phyloP scores from a whole-genome alignment of 768 basidiomycete species.

The Steccherinum ochraceum region DNA sequence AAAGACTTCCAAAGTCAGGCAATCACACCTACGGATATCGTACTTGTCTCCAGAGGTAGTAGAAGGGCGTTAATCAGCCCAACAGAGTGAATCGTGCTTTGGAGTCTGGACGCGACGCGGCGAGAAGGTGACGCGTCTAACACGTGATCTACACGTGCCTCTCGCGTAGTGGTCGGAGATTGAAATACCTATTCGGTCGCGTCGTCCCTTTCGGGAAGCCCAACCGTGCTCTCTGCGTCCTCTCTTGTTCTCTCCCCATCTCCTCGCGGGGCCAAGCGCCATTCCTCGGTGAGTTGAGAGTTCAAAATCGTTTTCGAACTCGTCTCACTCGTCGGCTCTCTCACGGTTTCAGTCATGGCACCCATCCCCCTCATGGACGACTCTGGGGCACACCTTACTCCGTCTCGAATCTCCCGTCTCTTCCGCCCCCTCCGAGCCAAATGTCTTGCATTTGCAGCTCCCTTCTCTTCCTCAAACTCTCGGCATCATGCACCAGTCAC shows the following conservation, averaged over 20 bases:
- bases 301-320: no score
- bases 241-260: no score
- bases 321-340: not conserved
- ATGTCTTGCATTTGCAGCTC: slow-evolving; percentile 8
- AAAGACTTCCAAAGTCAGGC: not conserved
- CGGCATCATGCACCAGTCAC: slow-evolving; percentile 1
- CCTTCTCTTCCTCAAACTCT: not conserved
- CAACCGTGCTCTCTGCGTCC: not conserved
- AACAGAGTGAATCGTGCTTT: no score
- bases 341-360: not conserved
- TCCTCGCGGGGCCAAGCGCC: no score
- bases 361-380: not conserved
- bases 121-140: not conserved
- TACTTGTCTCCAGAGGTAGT: no score
- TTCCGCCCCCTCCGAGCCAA: slow-evolving; percentile 9
- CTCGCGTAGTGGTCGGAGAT: not conserved
- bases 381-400: slow-evolving; percentile 5
- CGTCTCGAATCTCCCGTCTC: slow-evolving; percentile 11
- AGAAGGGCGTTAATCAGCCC: no score
- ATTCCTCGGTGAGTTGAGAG: no score
- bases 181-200: not conserved
- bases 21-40: no score
- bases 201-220: not conserved
- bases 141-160: not conserved
- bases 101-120: not conserved